Conservation (phyloP, 148 eudicot species). For the Chenopodium suecicum region DNA sequence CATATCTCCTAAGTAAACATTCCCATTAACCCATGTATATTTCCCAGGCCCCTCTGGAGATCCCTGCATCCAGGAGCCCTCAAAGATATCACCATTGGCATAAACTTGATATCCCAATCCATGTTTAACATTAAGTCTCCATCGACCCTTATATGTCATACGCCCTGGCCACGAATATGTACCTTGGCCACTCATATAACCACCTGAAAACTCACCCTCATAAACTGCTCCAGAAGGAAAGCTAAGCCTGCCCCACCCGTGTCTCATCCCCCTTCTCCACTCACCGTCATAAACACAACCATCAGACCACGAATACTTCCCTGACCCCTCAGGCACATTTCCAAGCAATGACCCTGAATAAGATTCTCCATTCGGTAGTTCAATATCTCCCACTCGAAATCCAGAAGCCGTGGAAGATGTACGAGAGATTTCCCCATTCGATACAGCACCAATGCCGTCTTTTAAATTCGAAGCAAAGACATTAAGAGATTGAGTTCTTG, state of each 20-base stretch:
- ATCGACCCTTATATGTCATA: conserved; percentile 68
- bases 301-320: conserved; percentile 77
- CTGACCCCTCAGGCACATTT: conserved; percentile 81
- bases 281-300: conserved; percentile 86
- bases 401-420: conserved; percentile 49
- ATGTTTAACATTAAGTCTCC: conserved; percentile 88
- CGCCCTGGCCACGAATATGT: conserved; percentile 57
- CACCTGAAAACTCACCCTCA: conserved; percentile 94
- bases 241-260: conserved; percentile 77
- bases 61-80: conserved; percentile 97
- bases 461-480: conserved; percentile 35
- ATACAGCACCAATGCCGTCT: conserved; percentile 24
- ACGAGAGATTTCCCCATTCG: conserved; percentile 46
- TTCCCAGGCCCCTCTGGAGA: conserved; percentile 92
- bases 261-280: conserved; percentile 90
- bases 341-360: conserved; percentile 74
- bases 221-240: conserved; percentile 80
- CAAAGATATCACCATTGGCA: conserved; percentile 77
- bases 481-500: conserved; percentile 65
- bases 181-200: conserved; percentile 85
- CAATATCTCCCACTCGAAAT: conserved; percentile 58
- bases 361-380: conserved; percentile 65
- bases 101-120: conserved; percentile 85
- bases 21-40: conserved; percentile 80
- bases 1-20: conserved; percentile 84